Base-by-base conservation (phyloP, 768 basidiomycete species). In the Mycena galericulata region DNA sequence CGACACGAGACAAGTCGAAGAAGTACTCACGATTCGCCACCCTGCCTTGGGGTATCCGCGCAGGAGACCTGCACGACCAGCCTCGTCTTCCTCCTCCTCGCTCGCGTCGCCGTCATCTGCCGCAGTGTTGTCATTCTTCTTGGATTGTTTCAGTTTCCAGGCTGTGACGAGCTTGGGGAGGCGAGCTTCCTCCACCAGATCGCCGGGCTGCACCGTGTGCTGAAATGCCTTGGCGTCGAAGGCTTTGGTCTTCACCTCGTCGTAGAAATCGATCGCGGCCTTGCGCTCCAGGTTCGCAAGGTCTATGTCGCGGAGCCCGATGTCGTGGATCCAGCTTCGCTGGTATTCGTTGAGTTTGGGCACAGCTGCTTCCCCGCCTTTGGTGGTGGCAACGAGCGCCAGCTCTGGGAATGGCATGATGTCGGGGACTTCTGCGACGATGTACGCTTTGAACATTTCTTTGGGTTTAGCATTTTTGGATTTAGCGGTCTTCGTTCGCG, bases 401-500 rank as follows among this genome's bases (percentile, higher is more conserved):
- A 62, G n/a, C 3, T 24, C 29, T 12, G 67, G 67, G 49, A 68
- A 59, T n/a, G 67, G 67, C 67, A 68, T 68, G 38, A 15, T 18
- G 45, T 24, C 61, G 40, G 67, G 67, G 7, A 68, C 67, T 2
- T 11, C 26, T 22, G 34, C 54, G 12, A 30, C 14, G 38, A 36
- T 20, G 61, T 68, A 68, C 2, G 56, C 14, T 22, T 62, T n/a
- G 55, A 68, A 68, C 61, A 63, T 68, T 40, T 68, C 47, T 34
- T 67, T 61, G 18, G 30, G 29, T 38, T 58, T 30, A 18, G 15
- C n/a, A 30, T 27, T 27, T 17, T 54, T 38, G n/a, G n/a, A n/a
- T n/a, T 58, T 30, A 18, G 15, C n/a, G 50, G 50, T 27, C 15
- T 54, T 38, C 15, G n/a, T 36, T 20, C 24, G 29, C 26, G 53